These are phyloP conservation scores for Suillus variegatus DNA, from an alignment of 768 basidiomycete species.

Conservation along the genomic window DNA sequence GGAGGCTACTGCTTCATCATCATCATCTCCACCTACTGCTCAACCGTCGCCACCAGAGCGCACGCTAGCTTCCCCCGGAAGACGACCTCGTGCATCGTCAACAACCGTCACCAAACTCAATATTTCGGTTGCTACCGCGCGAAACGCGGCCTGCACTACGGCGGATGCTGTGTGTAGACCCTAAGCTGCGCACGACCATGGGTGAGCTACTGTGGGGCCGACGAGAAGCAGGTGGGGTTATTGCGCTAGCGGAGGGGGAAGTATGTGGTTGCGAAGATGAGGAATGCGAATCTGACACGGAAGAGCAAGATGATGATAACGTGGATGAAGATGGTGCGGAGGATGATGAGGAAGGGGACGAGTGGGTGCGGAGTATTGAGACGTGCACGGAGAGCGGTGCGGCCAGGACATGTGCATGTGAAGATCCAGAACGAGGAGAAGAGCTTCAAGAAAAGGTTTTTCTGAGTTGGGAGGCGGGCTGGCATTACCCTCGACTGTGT, in stretches of 20 bases:
- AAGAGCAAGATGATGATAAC: conserved; percentile 64
- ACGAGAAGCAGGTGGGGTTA: conserved; percentile 71
- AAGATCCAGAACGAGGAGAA: conserved; percentile 77
- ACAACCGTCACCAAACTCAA: conserved; percentile 63
- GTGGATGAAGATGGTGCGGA: conserved; percentile 31
- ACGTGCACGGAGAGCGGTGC: conserved; percentile 58
- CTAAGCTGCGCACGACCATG: conserved; percentile 85
- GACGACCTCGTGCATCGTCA: conserved; percentile 25
- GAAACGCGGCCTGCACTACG: conserved; percentile 89
- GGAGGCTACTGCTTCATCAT: conserved; percentile 27
- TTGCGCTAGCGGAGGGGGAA: conserved; percentile 41
- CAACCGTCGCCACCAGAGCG: conserved; percentile 64
- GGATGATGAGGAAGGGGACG: conserved; percentile 81
- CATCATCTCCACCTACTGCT: conserved; percentile 39
- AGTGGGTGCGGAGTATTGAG: conserved; percentile 79
- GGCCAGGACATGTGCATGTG: conserved; percentile 68
- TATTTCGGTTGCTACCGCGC: conserved; percentile 93
- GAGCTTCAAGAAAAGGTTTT: conserved; percentile 71
- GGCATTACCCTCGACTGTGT: background rate
- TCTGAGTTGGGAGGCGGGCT: conserved; percentile 37
- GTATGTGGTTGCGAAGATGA: conserved; percentile 67
- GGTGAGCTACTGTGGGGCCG: conserved; percentile 85
- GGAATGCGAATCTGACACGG: conserved; percentile 18
- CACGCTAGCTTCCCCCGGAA: conserved; percentile 40
- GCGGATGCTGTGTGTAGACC: conserved; percentile 93